Percentiles rank a stretch among this genome's conserved stretches.
These are phyloP conservation scores for Collybia sordida DNA, from an alignment of 768 basidiomycete species.

Conservation along the genomic window DNA sequence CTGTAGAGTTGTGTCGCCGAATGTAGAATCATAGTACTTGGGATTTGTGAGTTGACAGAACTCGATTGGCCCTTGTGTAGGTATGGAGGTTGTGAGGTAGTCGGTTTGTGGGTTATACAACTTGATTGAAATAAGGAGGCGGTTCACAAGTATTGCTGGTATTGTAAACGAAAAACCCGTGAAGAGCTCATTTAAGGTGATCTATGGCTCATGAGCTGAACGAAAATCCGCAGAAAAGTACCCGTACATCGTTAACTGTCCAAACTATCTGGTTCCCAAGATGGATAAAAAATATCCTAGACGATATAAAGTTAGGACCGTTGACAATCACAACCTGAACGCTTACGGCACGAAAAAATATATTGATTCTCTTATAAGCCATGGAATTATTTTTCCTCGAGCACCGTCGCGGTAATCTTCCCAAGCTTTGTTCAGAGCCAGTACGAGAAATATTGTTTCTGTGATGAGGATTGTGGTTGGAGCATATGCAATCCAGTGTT, in stretches of 20 bases:
- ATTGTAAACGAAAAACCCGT: slow-evolving; percentile 28
- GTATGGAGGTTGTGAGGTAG: too few relatives aligned
- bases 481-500: slow-evolving; percentile 31
- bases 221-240: too few relatives aligned
- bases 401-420: slow-evolving; percentile 16
- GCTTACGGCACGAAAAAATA: slow-evolving; percentile 31
- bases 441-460: slow-evolving; percentile 28
- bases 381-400: slow-evolving; percentile 22
- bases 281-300: slow-evolving; percentile 32
- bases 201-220: slow-evolving; percentile 1
- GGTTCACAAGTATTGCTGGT: slow-evolving; percentile 27
- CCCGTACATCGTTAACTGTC: slow-evolving; percentile 26
- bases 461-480: slow-evolving; percentile 25
- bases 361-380: slow-evolving; percentile 28
- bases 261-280: slow-evolving; percentile 30
- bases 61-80: too few relatives aligned
- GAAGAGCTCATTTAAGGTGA: slow-evolving; percentile 27
- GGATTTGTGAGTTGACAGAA: too few relatives aligned
- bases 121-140: slow-evolving; percentile 24
- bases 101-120: too few relatives aligned
- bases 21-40: too few relatives aligned
- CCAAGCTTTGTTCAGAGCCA: slow-evolving; percentile 30
- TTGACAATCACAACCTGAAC: too few relatives aligned
- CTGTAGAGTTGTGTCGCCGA: too few relatives aligned
- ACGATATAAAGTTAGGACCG: neutral